Evolutionary conservation across 345 rosid genomes (phyloP).

Genomic region (Luvunga scandens): DNA sequence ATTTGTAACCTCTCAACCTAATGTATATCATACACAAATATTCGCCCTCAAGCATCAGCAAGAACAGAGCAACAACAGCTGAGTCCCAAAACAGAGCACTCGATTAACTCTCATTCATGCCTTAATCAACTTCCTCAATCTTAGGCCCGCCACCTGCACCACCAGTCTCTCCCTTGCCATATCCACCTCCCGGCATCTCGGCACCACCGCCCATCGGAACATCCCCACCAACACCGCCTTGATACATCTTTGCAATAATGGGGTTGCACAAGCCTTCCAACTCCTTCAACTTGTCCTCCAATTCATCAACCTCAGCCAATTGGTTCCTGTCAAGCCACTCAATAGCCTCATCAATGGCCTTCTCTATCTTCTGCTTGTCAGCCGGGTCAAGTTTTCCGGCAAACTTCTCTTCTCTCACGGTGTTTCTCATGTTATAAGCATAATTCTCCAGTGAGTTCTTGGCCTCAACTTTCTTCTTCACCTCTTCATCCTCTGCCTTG

Average conservation of each 20-base stretch:
- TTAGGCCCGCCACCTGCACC: conserved; percentile 19
- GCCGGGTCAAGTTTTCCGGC: conserved; percentile 7
- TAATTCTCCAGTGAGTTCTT: conserved; percentile 24
- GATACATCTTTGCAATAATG: conserved; percentile 19
- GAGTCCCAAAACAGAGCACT: not conserved
- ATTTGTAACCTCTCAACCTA: not conserved
- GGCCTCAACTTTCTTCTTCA: conserved; percentile 25
- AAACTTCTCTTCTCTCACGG: conserved; percentile 17
- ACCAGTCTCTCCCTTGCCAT: conserved; percentile 1
- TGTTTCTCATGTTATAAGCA: conserved; percentile 23
- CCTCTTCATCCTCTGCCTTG: conserved; percentile 23
- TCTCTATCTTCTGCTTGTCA: conserved; percentile 22
- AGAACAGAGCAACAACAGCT: not conserved
- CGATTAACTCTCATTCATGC: not conserved
- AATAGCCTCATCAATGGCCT: conserved; percentile 14
- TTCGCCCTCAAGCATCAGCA: not conserved
- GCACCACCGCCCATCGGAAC: conserved; percentile 6
- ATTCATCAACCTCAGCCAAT: conserved; percentile 16
- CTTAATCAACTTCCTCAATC: conserved; percentile 25
- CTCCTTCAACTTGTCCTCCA: conserved; percentile 16
- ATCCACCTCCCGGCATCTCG: not conserved
- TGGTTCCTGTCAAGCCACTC: conserved; percentile 19
- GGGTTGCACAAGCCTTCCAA: conserved; percentile 27
- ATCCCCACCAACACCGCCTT: conserved; percentile 15
- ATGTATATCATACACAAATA: not conserved